phyloP scores from a whole-genome alignment of 2,329 filamentous ascomycete genomes.

The Xylariales sp. region DNA sequence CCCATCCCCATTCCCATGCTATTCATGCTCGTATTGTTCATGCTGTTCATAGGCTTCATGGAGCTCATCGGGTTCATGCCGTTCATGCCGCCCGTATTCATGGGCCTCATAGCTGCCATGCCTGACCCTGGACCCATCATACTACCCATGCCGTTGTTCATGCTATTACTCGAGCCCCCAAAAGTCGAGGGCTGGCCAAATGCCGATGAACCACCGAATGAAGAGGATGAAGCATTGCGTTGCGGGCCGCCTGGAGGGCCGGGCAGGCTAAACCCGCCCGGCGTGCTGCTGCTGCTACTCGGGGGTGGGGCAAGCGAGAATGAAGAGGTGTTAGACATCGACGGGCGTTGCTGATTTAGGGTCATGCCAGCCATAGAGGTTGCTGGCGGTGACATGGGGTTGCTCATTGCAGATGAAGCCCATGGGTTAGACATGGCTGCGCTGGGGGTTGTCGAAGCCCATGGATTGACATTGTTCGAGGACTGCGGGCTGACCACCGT shows the following conservation, averaged over 20 bases:
- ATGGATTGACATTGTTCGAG: conserved; percentile 48
- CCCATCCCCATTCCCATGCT: conserved; percentile 20
- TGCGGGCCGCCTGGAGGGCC: conserved; percentile 36
- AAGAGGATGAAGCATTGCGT: conserved; percentile 20
- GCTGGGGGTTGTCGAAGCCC: conserved; percentile 30
- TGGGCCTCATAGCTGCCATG: conserved; percentile 15
- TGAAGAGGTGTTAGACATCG: conserved; percentile 35
- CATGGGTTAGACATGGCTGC: conserved; percentile 42
- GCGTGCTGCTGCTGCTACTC: conserved; percentile 20
- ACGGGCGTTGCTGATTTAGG: conserved; percentile 38
- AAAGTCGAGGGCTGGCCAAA: conserved; percentile 12
- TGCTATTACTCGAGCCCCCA: conserved; percentile 13
- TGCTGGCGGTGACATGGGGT: conserved; percentile 26
- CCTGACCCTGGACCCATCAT: conserved; percentile 15
- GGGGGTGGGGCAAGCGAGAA: conserved; percentile 58
- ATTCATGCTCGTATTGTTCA: conserved; percentile 18
- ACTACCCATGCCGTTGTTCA: conserved; percentile 16
- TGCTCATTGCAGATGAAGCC: conserved; percentile 34
- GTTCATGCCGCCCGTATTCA: conserved; percentile 18
- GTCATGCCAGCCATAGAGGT: conserved; percentile 44
- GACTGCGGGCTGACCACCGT: conserved; percentile 23
- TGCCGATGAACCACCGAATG: conserved; percentile 19
- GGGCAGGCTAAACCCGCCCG: conserved; percentile 42
- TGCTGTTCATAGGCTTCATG: conserved; percentile 17
- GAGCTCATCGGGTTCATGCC: conserved; percentile 17